phyloP scores from a whole-genome alignment of 352 stramenopile species.

The Globisporangium radiosum region DNA sequence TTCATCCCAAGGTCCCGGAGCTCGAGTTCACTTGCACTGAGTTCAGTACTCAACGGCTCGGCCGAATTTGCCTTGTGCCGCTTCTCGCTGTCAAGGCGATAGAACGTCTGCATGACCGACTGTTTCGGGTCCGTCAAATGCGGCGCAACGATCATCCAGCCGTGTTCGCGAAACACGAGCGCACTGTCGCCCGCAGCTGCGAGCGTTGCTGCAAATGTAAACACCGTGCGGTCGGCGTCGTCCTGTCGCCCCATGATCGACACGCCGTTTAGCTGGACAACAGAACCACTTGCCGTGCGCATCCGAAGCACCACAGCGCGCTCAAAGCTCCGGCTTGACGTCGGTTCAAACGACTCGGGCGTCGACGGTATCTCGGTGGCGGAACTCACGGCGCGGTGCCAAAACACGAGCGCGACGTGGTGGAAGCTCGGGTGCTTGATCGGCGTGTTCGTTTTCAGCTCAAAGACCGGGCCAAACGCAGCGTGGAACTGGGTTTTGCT shows the following conservation, averaged over 20 bases:
- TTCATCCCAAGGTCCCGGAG: conserved; percentile 3
- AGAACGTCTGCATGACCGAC: conserved; percentile 7
- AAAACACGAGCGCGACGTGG: conserved; percentile 2
- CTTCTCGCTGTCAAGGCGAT: conserved; percentile 10
- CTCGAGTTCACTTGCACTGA: neutral
- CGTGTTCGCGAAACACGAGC: conserved; percentile 9
- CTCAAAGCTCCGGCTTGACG: neutral
- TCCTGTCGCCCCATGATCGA: conserved; percentile 7
- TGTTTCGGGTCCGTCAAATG: neutral
- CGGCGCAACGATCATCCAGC: conserved; percentile 10
- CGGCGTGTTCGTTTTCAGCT: conserved; percentile 13
- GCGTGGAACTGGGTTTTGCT: conserved; percentile 6
- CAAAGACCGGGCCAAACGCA: conserved; percentile 10
- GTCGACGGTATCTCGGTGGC: neutral
- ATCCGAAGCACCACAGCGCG: conserved; percentile 1
- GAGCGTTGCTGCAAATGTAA: conserved; percentile 11
- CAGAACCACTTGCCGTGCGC: neutral
- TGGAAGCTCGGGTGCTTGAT: conserved; percentile 5
- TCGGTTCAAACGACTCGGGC: neutral
- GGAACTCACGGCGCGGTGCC: neutral
- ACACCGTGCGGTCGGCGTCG: conserved; percentile 8
- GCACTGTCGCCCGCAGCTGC: neutral
- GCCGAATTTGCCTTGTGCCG: neutral
- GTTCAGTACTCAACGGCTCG: neutral
- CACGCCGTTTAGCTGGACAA: conserved; percentile 5